These are phyloP conservation scores for Podospora didyma DNA, from an alignment of 495 filamentous ascomycete genomes.

Conservation along the genomic window DNA sequence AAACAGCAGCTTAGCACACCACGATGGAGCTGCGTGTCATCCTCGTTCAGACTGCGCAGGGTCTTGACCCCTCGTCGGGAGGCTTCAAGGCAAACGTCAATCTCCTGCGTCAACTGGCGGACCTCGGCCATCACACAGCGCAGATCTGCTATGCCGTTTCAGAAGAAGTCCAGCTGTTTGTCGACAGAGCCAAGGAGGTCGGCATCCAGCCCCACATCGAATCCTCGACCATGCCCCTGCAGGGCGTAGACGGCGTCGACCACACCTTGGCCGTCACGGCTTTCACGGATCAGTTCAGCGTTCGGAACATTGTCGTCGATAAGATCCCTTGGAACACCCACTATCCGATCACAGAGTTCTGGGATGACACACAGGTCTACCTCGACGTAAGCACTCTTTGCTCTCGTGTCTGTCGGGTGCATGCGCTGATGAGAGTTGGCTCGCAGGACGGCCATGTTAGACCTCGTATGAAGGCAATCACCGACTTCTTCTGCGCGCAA, in stretches of 20 bases:
- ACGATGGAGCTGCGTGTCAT: slow-evolving; percentile 18
- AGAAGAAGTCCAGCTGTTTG: slow-evolving; percentile 15
- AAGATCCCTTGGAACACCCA: slow-evolving; percentile 13
- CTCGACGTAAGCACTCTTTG: slow-evolving; percentile 17
- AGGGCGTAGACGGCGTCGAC: neutral
- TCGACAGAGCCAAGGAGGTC: slow-evolving; percentile 12
- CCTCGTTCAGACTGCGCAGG: slow-evolving; percentile 30
- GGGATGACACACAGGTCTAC: slow-evolving; percentile 20
- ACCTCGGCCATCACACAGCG: slow-evolving; percentile 14
- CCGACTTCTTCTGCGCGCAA: slow-evolving; percentile 12
- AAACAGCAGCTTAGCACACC: too few species aligned
- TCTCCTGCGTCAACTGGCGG: slow-evolving; percentile 19
- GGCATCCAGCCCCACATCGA: slow-evolving; percentile 17
- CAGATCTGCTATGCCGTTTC: slow-evolving; percentile 27
- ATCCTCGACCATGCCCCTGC: neutral
- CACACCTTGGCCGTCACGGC: slow-evolving; percentile 14
- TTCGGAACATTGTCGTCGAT: slow-evolving; percentile 21
- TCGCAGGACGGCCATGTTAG: slow-evolving; percentile 4
- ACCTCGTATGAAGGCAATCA: slow-evolving; percentile 10
- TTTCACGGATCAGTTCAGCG: slow-evolving; percentile 21
- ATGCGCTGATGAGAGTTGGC: neutral
- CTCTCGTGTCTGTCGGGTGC: neutral
- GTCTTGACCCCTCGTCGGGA: slow-evolving; percentile 28
- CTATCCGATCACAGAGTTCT: slow-evolving; percentile 22
- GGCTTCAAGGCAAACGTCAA: slow-evolving; percentile 29